These are phyloP conservation scores for Inosperma sp. DNA, from an alignment of 768 basidiomycete genomes.

Conservation along the genomic window DNA sequence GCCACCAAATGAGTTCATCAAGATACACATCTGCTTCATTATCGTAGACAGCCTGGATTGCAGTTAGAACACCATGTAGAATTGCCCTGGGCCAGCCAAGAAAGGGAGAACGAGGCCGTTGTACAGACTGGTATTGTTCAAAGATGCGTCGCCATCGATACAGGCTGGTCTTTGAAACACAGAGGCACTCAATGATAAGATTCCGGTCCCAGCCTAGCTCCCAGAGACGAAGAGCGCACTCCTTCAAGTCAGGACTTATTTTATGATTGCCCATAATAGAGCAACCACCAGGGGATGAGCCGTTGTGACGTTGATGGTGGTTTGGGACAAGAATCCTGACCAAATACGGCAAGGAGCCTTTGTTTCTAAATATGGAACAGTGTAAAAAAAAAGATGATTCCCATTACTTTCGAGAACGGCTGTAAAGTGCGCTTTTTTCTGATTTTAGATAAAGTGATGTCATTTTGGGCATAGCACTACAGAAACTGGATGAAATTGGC, in stretches of 20 bases:
- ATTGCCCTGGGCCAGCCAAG: constrained; percentile 12
- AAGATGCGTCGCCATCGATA: constrained; percentile 4
- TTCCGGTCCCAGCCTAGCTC: constrained; percentile 11
- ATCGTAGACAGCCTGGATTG: constrained; percentile 17
- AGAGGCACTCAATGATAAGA: neutral
- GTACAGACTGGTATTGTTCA: constrained; percentile 10
- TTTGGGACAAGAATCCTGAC: neutral
- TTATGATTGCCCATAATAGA: constrained; percentile 17
- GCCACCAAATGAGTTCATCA: constrained; percentile 20
- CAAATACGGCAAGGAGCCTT: neutral
- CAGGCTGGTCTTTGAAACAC: neutral
- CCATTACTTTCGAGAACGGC: neutral
- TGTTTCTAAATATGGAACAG: neutral
- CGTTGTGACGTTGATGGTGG: neutral
- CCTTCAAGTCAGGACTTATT: constrained; percentile 24
- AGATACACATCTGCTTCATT: constrained; percentile 17
- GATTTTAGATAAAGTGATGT: no score
- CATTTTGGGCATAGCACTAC: no score
- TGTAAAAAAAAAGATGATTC: neutral
- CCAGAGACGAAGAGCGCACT: constrained; percentile 23
- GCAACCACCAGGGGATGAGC: no score
- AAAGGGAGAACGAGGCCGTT: constrained; percentile 11
- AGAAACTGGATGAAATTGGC: no score
- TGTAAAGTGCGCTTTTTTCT: no score
- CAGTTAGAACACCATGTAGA: constrained; percentile 5